Base-by-base conservation (phyloP, 495 filamentous ascomycete genomes). In the Daldinia grandis region DNA sequence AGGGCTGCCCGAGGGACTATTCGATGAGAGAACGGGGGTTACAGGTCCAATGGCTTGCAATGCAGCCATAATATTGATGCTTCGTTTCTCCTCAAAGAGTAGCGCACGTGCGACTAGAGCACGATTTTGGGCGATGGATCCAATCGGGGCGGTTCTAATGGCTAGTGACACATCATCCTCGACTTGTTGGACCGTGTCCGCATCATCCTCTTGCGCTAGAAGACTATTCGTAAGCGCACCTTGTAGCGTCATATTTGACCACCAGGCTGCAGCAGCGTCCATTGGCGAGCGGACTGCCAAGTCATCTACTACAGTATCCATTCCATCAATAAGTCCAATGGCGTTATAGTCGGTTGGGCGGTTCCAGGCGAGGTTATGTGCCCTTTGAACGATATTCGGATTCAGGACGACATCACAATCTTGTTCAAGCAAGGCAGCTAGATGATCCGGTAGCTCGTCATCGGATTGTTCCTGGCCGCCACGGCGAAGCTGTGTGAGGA, bases 291-390 rank as follows among this genome's bases (percentile, higher is more conserved):
- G 88, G 56, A 98, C 94, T 5, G 94, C 90, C 42, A 88, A 87
- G 71, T 98, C 95, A 37, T 95, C 92, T 19, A 95, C 91, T 10
- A 97, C 93, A 14, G 88, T 84, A 75, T 97, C 91, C 81, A 97
- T 90, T 27, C 91, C 87, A 47, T 90, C 90, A 57, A 90, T 89
- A 31, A 86, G 79, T 9, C 85, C 83, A 17, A 83, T 80, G 1
- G 88, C 84, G 25, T 90, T 86, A 69, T 91, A 83, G 14, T 88
- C 87, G 1, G 90, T 95, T 6, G 87, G 88, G 59, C 87, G 86
- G 75, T 97, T 96, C 91, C 93, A 97, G 8, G 93, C 92, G 4
- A 98, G 86, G 76, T 97, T 97, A 68, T 94, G 93, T 1, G 93
- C 94, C 51, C 94, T 87, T 76, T 97, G 93, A 40, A 93, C 85